A percentile compares a stretch with the other conserved stretches of the same genome.
Conservation (phyloP, 176 grass and related monocot species). For the Bolboschoenus planiculmis region DNA sequence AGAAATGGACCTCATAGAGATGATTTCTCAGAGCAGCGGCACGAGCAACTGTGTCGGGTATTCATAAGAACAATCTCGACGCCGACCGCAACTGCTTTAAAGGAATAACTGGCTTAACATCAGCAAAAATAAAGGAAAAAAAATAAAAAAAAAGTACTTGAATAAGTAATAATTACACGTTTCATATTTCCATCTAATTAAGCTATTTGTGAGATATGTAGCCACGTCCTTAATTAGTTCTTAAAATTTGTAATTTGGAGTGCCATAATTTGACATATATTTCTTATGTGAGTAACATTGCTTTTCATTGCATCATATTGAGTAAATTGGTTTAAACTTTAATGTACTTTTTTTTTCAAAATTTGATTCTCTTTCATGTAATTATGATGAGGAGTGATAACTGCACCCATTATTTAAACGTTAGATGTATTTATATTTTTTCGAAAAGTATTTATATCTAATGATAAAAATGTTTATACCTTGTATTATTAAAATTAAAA, state of each 20-base stretch:
- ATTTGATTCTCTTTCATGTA: background rate
- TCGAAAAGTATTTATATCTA: too few relatives aligned
- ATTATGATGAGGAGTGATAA: too few relatives aligned
- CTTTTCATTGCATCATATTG: background rate
- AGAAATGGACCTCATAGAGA: conserved; percentile 59
- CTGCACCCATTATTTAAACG: too few relatives aligned
- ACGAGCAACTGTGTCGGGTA: background rate
- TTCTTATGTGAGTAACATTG: background rate
- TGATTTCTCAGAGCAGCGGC: conserved; percentile 32
- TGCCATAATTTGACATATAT: background rate
- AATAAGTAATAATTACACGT: conserved; percentile 2
- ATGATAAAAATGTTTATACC: too few relatives aligned
- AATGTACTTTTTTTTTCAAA: background rate
- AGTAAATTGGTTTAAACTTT: background rate
- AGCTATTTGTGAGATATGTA: background rate
- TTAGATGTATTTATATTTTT: too few relatives aligned
- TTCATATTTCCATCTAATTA: background rate
- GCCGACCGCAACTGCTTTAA: too few relatives aligned
- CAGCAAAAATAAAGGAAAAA: background rate
- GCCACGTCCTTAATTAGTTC: background rate
- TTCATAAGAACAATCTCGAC: background rate
- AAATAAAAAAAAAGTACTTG: background rate
- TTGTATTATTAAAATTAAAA: too few relatives aligned
- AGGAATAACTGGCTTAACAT: background rate
- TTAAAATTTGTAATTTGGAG: conserved; percentile 9